A percentile compares a stretch with the other conserved stretches of the same genome.
phyloP scores from a whole-genome alignment of 73 alveolate species.

The Tetrahymena malaccensis region DNA sequence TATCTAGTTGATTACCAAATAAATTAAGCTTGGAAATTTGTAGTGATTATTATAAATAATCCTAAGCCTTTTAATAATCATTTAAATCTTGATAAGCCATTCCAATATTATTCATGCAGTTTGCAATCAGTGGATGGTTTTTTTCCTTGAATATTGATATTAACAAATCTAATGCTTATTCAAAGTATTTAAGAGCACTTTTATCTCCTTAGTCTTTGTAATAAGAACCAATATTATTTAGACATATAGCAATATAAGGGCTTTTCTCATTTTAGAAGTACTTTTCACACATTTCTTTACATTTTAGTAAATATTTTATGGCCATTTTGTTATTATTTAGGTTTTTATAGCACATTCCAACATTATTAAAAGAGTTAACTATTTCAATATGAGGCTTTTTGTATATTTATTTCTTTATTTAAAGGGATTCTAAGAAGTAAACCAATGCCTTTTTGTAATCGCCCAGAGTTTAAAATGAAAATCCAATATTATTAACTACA shows the following conservation, averaged over 20 bases:
- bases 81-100: background rate
- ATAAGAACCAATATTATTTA: background rate
- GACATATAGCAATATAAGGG: background rate
- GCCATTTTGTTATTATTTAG: background rate
- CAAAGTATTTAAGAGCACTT: background rate
- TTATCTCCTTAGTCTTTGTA: background rate
- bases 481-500: background rate
- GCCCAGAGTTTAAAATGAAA: background rate
- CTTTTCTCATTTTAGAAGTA: background rate
- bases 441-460: background rate
- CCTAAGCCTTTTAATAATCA: background rate
- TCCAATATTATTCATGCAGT: background rate
- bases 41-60: background rate
- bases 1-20: background rate
- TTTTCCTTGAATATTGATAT: background rate
- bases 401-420: background rate
- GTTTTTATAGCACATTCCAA: background rate
- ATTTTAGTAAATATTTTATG: background rate
- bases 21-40: too few relatives aligned
- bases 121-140: background rate
- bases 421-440: background rate
- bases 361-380: background rate
- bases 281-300: background rate
- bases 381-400: background rate
- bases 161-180: background rate